These are phyloP conservation scores for Thyridium curvatum DNA, from an alignment of 2,329 filamentous ascomycete genomes.

Conservation along the genomic window DNA sequence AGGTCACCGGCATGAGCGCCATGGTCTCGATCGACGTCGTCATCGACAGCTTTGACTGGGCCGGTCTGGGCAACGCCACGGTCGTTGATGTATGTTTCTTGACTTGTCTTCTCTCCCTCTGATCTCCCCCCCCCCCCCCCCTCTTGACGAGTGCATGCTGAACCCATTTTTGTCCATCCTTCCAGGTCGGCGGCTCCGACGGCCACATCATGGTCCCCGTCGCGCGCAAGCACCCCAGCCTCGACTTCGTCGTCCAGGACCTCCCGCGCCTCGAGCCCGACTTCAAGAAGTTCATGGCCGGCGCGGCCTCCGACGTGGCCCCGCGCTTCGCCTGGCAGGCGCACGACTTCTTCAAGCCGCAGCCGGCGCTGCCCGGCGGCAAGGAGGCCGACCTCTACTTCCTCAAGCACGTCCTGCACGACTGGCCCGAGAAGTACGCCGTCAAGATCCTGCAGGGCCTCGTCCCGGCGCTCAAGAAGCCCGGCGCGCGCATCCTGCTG, in stretches of 20 bases:
- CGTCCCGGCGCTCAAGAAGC: slow-evolving; percentile 31
- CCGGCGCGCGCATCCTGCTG: slow-evolving; percentile 31
- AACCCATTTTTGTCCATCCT: too few relatives aligned
- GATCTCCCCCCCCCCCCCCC: too few relatives aligned
- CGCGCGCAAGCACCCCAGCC: slow-evolving; percentile 30
- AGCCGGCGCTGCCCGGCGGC: slow-evolving; percentile 8
- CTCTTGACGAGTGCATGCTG: too few relatives aligned
- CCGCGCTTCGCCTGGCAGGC: slow-evolving; percentile 25
- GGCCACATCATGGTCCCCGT: slow-evolving; percentile 34
- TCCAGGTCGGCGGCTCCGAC: slow-evolving; percentile 30
- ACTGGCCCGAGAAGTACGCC: slow-evolving; percentile 42
- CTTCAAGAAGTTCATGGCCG: slow-evolving; percentile 26
- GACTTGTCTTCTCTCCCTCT: too few relatives aligned
- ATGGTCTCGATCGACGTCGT: slow-evolving; percentile 19
- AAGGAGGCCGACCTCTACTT: slow-evolving; percentile 41
- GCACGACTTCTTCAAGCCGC: slow-evolving; percentile 32
- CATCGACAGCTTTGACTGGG: slow-evolving; percentile 27
- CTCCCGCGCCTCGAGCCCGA: slow-evolving; percentile 27
- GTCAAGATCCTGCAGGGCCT: slow-evolving; percentile 32
- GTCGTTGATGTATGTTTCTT: slow-evolving; percentile 36
- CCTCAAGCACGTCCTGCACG: slow-evolving; percentile 48
- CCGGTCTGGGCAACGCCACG: slow-evolving; percentile 22
- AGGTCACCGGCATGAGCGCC: slow-evolving; percentile 24
- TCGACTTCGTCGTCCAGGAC: slow-evolving; percentile 38
- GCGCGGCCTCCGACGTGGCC: slow-evolving; percentile 54